Evolutionary conservation across 305 asterid genomes (phyloP).

Genomic region (Solanum aculeatissimum): DNA sequence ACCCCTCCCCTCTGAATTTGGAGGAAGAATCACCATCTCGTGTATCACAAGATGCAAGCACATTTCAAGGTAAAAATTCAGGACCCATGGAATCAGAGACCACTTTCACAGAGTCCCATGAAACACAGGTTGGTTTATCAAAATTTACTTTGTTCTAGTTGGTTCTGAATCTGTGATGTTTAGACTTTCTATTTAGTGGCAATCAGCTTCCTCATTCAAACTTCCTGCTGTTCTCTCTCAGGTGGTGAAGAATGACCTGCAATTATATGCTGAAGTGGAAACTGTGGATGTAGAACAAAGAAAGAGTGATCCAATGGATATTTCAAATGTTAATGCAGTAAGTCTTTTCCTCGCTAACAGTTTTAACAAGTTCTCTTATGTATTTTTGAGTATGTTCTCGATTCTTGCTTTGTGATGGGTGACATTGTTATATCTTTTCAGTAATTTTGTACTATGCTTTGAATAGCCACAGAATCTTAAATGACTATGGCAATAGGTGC

Average conservation of each 20-base stretch:
- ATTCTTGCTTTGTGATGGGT: neutral
- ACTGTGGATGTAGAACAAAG: conserved; percentile 20
- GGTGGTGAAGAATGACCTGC: conserved; percentile 21
- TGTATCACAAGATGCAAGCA: conserved; percentile 29
- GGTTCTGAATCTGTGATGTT: neutral
- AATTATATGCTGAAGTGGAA: conserved; percentile 24
- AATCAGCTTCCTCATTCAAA: neutral
- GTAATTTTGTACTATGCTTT: neutral
- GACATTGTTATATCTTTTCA: neutral
- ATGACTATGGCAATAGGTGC: neutral
- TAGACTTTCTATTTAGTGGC: neutral
- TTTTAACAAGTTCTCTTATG: neutral
- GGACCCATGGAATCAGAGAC: conserved; percentile 24
- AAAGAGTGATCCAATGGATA: conserved; percentile 17
- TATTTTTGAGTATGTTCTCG: neutral
- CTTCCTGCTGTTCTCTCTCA: conserved; percentile 18
- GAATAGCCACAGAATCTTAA: neutral
- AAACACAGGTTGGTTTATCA: conserved; percentile 30
- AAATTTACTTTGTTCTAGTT: neutral
- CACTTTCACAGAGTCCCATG: conserved; percentile 18
- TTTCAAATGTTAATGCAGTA: conserved; percentile 26
- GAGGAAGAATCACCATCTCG: conserved; percentile 26
- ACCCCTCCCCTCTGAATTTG: conserved; percentile 13
- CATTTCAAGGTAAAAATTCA: conserved; percentile 22
- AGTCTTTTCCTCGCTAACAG: conserved; percentile 16